phyloP scores from a whole-genome alignment of 805 yeast species.

The Metschnikowia lachancei region DNA sequence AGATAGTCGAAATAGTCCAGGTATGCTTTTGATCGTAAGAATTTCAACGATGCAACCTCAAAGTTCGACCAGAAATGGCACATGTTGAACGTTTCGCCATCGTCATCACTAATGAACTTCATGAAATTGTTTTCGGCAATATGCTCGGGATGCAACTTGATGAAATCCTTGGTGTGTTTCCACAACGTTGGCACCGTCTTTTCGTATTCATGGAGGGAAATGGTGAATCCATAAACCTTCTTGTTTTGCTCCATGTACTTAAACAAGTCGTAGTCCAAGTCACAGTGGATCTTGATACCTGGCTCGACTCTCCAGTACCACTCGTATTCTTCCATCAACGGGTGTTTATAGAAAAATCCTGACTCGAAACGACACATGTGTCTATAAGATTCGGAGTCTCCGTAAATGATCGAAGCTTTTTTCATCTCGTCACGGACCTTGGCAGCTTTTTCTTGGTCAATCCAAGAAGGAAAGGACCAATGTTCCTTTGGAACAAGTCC shows the following conservation, averaged over 20 bases:
- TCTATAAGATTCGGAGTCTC: conserved; percentile 19
- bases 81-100: conserved; percentile 67
- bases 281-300: conserved; percentile 24
- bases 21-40: conserved; percentile 76
- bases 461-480: conserved; percentile 24
- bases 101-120: conserved; percentile 67
- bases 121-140: conserved; percentile 39
- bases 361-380: conserved; percentile 24
- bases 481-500: conserved; percentile 23
- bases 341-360: conserved; percentile 23
- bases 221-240: conserved; percentile 26
- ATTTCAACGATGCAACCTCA: conserved; percentile 71
- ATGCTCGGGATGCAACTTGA: conserved; percentile 18
- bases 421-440: conserved; percentile 25
- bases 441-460: conserved; percentile 28
- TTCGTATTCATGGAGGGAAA: conserved; percentile 23
- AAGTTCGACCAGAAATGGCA: conserved; percentile 94
- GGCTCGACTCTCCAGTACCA: conserved; percentile 30
- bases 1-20: conserved; percentile 61
- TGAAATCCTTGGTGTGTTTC: conserved; percentile 22
- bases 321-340: conserved; percentile 23
- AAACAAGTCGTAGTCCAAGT: conserved; percentile 27
- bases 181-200: conserved; percentile 25
- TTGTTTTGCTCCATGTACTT: conserved; percentile 23
- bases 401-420: conserved; percentile 31